A percentile compares a stretch with the other conserved stretches of the same genome.
These are phyloP conservation scores for Selaginella tamariscina DNA, from an alignment of 75 land plant species.

Conservation along the genomic window DNA sequence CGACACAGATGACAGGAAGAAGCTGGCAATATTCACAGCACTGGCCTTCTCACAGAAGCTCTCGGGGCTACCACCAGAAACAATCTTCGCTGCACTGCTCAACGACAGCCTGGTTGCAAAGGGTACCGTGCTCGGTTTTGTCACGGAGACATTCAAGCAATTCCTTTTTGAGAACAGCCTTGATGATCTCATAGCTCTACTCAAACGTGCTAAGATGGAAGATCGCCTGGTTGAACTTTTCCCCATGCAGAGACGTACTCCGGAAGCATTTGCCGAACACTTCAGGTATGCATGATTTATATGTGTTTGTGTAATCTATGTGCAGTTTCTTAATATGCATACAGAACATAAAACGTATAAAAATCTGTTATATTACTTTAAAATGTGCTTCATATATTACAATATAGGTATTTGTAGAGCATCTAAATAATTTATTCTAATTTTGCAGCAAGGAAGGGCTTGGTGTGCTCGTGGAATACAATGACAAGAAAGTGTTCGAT, in stretches of 20 bases:
- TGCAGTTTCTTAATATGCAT: too few relatives aligned
- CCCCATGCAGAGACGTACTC: conserved; percentile 61
- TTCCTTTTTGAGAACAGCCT: conserved; percentile 76
- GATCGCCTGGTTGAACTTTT: conserved; percentile 82
- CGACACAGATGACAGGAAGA: conserved; percentile 80
- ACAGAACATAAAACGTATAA: too few relatives aligned
- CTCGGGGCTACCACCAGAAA: conserved; percentile 85
- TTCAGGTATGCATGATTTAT: conserved; percentile 42
- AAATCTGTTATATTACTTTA: too few relatives aligned
- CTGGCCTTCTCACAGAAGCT: conserved; percentile 91
- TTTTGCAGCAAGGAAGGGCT: conserved; percentile 71
- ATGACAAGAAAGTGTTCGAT: conserved; percentile 86
- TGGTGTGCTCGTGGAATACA: conserved; percentile 63
- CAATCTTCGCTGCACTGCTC: conserved; percentile 76
- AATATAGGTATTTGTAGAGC: too few relatives aligned
- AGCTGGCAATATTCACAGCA: conserved; percentile 85
- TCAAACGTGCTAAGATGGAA: conserved; percentile 87
- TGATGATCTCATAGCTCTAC: conserved; percentile 74
- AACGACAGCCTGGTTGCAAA: conserved; percentile 88
- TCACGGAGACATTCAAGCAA: conserved; percentile 81
- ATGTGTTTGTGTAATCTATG: too few relatives aligned
- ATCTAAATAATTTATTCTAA: neutral
- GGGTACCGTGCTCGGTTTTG: conserved; percentile 73
- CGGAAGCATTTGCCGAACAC: conserved; percentile 79
- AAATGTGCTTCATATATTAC: too few relatives aligned